phyloP scores from a whole-genome alignment of 2,329 filamentous ascomycete genomes.

The Aspergillus ustus region DNA sequence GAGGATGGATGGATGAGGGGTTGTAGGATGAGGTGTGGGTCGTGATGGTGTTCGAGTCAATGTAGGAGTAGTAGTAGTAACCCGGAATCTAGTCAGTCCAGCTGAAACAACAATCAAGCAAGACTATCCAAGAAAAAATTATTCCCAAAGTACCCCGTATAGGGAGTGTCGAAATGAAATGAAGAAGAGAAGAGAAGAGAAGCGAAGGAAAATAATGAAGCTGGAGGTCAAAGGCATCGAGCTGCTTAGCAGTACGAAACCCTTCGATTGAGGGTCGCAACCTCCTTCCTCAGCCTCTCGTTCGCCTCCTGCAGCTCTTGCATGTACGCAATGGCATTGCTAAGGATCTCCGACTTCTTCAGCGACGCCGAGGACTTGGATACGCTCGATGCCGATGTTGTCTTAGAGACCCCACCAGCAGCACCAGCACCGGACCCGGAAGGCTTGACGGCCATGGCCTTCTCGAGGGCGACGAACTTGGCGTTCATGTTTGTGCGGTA shows the following conservation, averaged over 20 bases:
- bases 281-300: constrained; percentile 37
- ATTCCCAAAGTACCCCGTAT: background rate
- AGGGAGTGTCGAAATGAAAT: background rate
- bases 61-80: background rate
- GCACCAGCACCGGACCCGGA: constrained; percentile 23
- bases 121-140: background rate
- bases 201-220: background rate
- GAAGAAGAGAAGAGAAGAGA: background rate
- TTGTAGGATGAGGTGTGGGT: background rate
- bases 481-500: constrained; percentile 50
- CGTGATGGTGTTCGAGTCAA: background rate
- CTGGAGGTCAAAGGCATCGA: background rate
- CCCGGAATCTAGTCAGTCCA: constrained; percentile 1
- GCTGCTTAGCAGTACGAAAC: background rate
- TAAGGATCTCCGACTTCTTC: constrained; percentile 45
- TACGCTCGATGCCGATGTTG: background rate
- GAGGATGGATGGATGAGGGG: background rate
- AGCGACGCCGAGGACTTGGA: constrained; percentile 36
- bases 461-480: constrained; percentile 46
- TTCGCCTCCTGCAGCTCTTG: constrained; percentile 42
- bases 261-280: constrained; percentile 34
- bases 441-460: constrained; percentile 35
- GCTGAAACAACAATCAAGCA: background rate
- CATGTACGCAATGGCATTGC: constrained; percentile 43
- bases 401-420: background rate